phyloP scores from a whole-genome alignment of 78 protist species.

The Pelomyxa schiedti region DNA sequence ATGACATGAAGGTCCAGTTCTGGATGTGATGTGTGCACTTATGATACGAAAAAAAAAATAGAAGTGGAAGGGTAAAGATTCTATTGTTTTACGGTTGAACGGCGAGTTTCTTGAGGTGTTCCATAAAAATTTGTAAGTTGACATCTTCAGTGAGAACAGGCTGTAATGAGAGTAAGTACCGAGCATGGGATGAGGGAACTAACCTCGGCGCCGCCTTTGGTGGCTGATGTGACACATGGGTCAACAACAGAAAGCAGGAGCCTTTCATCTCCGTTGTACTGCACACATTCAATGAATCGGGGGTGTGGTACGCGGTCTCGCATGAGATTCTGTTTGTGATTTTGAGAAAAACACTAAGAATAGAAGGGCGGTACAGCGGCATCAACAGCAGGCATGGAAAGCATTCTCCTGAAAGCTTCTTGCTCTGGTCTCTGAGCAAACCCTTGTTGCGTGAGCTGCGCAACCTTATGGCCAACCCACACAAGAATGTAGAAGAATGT shows the following conservation, averaged over 20 bases:
- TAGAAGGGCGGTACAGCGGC: constrained; percentile 18
- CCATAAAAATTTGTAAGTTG: constrained; percentile 63
- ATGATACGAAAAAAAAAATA: too few species aligned
- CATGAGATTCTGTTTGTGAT: constrained; percentile 13
- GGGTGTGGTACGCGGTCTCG: constrained; percentile 64
- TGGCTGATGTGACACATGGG: constrained; percentile 42
- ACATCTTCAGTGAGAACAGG: constrained; percentile 71
- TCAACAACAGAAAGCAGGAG: constrained; percentile 75
- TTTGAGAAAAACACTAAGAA: not conserved
- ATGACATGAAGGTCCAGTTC: too few species aligned
- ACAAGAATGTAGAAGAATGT: constrained; percentile 91
- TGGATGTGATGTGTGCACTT: too few species aligned
- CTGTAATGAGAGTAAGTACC: not conserved
- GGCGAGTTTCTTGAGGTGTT: constrained; percentile 52
- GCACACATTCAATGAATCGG: constrained; percentile 72
- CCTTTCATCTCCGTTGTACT: constrained; percentile 76
- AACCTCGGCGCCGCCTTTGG: not conserved
- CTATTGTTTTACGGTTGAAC: constrained; percentile 55
- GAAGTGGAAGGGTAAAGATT: too few species aligned
- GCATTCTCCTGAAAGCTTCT: constrained; percentile 52
- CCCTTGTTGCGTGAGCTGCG: constrained; percentile 76
- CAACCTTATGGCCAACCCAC: constrained; percentile 87
- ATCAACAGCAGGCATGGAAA: constrained; percentile 63
- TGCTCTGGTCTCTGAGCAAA: constrained; percentile 62
- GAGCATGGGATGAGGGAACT: not conserved